Evolutionary conservation across 164 flowering plant species (phyloP).

Genomic region (Stephania yunnanensis): DNA sequence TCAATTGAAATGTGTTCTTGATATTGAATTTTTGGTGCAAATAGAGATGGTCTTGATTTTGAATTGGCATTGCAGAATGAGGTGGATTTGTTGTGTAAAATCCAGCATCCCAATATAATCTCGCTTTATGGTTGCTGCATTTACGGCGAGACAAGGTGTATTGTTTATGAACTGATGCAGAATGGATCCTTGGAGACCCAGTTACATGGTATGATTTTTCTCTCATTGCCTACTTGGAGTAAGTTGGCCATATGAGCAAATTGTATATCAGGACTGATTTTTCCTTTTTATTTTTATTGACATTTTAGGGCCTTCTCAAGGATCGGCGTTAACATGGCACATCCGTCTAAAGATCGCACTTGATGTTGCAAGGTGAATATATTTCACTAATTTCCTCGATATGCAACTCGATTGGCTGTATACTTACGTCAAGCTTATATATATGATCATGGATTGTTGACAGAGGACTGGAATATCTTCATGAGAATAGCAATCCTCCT

Average conservation of each 20-base stretch:
- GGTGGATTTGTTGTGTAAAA: constrained; percentile 58
- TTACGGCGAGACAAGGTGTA: constrained; percentile 49
- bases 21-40: background rate
- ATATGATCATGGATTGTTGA: constrained; percentile 19
- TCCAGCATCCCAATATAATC: constrained; percentile 73
- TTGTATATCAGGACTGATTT: background rate
- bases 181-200: constrained; percentile 81
- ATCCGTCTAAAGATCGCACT: constrained; percentile 88
- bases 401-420: background rate
- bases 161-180: constrained; percentile 86
- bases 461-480: constrained; percentile 94
- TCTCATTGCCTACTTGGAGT: background rate
- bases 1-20: background rate
- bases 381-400: background rate
- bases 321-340: constrained; percentile 77
- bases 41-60: background rate
- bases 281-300: constrained; percentile 7
- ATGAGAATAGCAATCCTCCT: constrained; percentile 81
- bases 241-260: background rate
- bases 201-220: constrained; percentile 59
- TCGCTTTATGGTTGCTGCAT: constrained; percentile 63
- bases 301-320: constrained; percentile 63
- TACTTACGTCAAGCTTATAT: background rate
- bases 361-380: constrained; percentile 74
- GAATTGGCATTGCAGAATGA: constrained; percentile 60